A percentile compares a stretch with the other conserved stretches of the same genome.
These are phyloP conservation scores for Leccinum ochraceum DNA, from an alignment of 768 basidiomycete genomes.

Conservation along the genomic window DNA sequence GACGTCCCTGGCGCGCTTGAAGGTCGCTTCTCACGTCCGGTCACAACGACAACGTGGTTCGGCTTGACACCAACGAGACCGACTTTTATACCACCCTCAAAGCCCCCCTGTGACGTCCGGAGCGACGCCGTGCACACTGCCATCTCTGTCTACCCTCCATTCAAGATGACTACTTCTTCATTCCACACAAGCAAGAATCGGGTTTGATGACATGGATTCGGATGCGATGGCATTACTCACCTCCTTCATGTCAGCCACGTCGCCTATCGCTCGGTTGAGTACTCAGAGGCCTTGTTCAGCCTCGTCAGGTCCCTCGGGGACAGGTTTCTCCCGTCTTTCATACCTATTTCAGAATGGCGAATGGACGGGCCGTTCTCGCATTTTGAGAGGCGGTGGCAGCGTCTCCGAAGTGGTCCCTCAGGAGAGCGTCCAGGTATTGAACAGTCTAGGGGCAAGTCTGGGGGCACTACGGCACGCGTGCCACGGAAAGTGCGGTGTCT, in stretches of 20 bases:
- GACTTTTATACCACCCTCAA: too few relatives aligned
- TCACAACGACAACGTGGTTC: slow-evolving; percentile 18
- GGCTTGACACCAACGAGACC: too few relatives aligned
- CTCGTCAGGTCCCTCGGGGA: too few relatives aligned
- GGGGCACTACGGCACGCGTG: too few relatives aligned
- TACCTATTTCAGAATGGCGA: slow-evolving; percentile 26
- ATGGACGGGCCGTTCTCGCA: too few relatives aligned
- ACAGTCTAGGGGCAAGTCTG: too few relatives aligned
- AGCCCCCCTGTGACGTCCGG: slow-evolving; percentile 42
- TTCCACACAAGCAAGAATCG: slow-evolving; percentile 54
- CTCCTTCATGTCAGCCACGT: too few relatives aligned
- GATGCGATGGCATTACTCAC: slow-evolving; percentile 22
- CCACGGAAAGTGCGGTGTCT: too few relatives aligned
- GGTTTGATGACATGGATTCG: slow-evolving; percentile 53
- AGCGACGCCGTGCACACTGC: slow-evolving; percentile 18
- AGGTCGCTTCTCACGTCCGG: slow-evolving; percentile 9
- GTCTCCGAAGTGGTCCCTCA: slow-evolving; percentile 50
- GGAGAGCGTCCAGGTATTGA: too few relatives aligned
- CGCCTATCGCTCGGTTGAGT: too few relatives aligned
- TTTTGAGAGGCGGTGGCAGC: slow-evolving; percentile 40
- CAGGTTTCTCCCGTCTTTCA: too few relatives aligned
- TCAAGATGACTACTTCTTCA: slow-evolving; percentile 53
- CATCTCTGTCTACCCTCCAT: slow-evolving; percentile 40
- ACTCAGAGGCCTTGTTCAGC: too few relatives aligned
- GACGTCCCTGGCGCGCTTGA: slow-evolving; percentile 15